Evolutionary conservation across 2,329 filamentous ascomycete species (phyloP).

Genomic region (Talaromyces funiculosus): DNA sequence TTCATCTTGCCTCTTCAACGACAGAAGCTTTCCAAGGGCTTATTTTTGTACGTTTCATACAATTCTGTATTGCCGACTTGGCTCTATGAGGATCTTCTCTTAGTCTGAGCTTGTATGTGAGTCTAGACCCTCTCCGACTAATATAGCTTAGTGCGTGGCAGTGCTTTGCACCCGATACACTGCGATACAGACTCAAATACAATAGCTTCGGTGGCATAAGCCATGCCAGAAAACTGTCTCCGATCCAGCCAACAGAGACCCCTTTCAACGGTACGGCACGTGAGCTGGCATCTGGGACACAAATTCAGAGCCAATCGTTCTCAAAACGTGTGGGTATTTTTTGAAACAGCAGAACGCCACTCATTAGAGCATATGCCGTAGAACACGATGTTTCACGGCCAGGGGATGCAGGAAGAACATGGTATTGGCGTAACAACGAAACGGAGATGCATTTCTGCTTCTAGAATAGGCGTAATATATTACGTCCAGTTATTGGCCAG

Average conservation of each 20-base stretch:
- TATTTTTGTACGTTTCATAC: background rate
- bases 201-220: background rate
- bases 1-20: background rate
- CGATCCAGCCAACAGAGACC: background rate
- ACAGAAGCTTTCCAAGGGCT: background rate
- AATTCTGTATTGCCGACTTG: background rate
- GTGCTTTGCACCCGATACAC: background rate
- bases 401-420: background rate
- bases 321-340: background rate
- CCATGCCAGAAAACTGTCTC: background rate
- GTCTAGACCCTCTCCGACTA: background rate
- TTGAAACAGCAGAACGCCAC: background rate
- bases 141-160: background rate
- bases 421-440: background rate
- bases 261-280: background rate
- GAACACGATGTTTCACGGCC: no score
- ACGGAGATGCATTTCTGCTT: background rate
- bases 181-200: background rate
- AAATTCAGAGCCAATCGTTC: background rate
- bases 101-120: background rate
- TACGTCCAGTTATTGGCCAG: background rate
- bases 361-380: background rate
- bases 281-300: background rate
- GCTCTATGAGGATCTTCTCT: background rate
- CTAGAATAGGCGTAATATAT: background rate